Conservation (phyloP, 2,329 filamentous ascomycete genomes). For the Xylariaceae sp. region DNA sequence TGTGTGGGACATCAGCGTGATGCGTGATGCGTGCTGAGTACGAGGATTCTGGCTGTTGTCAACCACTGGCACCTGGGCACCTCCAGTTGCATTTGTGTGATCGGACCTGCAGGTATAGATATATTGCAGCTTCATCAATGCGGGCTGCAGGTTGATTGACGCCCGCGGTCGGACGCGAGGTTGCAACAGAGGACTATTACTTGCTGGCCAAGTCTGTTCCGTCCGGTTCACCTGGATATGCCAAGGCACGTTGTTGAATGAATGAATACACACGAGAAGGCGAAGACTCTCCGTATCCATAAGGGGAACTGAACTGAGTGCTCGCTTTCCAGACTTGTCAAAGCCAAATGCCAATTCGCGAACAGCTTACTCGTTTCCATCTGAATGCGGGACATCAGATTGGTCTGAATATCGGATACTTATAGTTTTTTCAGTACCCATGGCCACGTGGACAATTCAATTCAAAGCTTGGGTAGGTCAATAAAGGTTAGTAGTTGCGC, state of each 20-base stretch:
- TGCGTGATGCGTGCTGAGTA: too few species aligned
- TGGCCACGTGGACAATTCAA: slow-evolving; percentile 19
- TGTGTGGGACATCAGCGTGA: too few species aligned
- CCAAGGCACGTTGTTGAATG: not conserved
- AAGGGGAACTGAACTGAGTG: too few species aligned
- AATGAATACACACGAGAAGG: not conserved
- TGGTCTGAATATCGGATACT: not conserved
- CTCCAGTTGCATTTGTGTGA: slow-evolving; percentile 14
- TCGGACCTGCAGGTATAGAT: slow-evolving; percentile 25
- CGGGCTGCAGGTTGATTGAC: slow-evolving; percentile 19
- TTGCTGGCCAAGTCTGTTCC: not conserved
- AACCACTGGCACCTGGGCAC: not conserved
- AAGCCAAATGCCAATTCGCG: not conserved
- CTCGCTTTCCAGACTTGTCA: not conserved
- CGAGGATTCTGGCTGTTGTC: not conserved
- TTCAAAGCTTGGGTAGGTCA: too few species aligned
- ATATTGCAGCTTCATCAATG: slow-evolving; percentile 8
- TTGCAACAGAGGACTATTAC: slow-evolving; percentile 2
- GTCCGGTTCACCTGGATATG: not conserved
- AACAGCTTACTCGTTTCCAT: not conserved
- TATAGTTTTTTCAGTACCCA: slow-evolving; percentile 8
- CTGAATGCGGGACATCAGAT: slow-evolving; percentile 13
- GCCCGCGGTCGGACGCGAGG: slow-evolving; percentile 17
- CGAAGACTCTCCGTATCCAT: too few species aligned
- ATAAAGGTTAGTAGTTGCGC: too few species aligned